A percentile compares a stretch with the other conserved stretches of the same genome.
phyloP scores from a whole-genome alignment of 2,329 filamentous ascomycete genomes.

The Nigrograna mackinnonii region DNA sequence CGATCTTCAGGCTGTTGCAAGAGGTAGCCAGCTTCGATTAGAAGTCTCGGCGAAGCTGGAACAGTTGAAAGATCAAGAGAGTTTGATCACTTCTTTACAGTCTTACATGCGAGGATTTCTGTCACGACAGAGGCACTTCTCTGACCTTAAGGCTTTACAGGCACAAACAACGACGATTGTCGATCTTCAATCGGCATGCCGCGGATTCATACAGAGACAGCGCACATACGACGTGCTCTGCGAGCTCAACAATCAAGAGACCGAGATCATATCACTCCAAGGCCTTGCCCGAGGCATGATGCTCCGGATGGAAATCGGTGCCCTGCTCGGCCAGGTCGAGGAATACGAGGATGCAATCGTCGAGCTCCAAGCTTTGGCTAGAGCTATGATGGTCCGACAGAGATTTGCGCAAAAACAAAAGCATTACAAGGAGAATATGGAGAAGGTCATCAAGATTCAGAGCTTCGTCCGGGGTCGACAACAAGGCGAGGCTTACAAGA shows the following conservation, averaged over 20 bases:
- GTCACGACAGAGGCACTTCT: conserved; percentile 46
- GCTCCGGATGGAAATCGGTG: conserved; percentile 72
- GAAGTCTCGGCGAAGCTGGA: conserved; percentile 33
- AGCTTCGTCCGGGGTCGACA: conserved; percentile 94
- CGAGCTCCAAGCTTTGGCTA: conserved; percentile 74
- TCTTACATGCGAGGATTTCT: conserved; percentile 55
- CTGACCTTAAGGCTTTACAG: conserved; percentile 58
- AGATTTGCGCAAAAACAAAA: conserved; percentile 83
- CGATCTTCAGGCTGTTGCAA: conserved; percentile 45
- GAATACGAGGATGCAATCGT: conserved; percentile 78
- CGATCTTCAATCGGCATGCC: conserved; percentile 67
- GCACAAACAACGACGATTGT: conserved; percentile 61
- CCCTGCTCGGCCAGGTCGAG: conserved; percentile 75
- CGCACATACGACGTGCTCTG: conserved; percentile 66
- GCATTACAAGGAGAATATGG: conserved; percentile 95
- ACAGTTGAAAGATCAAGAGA: conserved; percentile 50
- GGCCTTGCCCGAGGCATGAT: conserved; percentile 78
- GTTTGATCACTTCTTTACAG: conserved; percentile 54
- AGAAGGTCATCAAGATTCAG: conserved; percentile 98
- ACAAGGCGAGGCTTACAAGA: conserved; percentile 98
- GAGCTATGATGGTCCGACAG: conserved; percentile 73
- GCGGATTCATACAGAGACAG: conserved; percentile 68
- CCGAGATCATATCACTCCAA: conserved; percentile 72
- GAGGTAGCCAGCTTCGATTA: conserved; percentile 37
- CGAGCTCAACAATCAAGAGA: conserved; percentile 69